Percentiles rank a stretch among this genome's conserved stretches.
Evolutionary conservation across 768 basidiomycete species (phyloP).

Genomic region (Suillus paluster): DNA sequence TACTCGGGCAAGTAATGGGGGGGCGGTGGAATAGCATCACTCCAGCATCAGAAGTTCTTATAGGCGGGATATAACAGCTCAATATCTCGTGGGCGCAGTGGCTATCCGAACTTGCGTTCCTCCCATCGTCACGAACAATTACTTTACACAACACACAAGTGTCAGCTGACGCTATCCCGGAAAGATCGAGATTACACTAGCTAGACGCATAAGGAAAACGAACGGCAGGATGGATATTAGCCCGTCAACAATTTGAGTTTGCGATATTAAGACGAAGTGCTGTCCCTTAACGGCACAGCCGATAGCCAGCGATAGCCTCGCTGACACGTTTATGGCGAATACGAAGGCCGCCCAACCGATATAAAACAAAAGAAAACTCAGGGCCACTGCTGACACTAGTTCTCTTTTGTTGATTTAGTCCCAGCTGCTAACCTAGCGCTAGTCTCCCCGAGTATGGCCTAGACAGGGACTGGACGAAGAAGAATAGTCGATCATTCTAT

Average conservation of each 20-base stretch:
- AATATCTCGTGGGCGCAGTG: slow-evolving; percentile 8
- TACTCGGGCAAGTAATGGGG: background rate
- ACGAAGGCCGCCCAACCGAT: slow-evolving; percentile 8
- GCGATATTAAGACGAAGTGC: slow-evolving; percentile 21
- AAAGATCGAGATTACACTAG: slow-evolving; percentile 29
- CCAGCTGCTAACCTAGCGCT: background rate
- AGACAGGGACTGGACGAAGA: background rate
- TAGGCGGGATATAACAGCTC: slow-evolving; percentile 2
- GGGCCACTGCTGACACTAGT: slow-evolving; percentile 25
- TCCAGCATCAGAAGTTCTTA: slow-evolving; percentile 3
- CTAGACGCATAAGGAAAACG: slow-evolving; percentile 28
- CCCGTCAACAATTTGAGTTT: slow-evolving; percentile 25
- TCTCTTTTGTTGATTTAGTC: slow-evolving; percentile 17
- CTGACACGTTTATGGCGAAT: slow-evolving; percentile 15
- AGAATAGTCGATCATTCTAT: background rate
- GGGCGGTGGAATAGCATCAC: background rate
- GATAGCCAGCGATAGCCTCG: slow-evolving; percentile 29
- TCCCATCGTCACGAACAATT: slow-evolving; percentile 26
- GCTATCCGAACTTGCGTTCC: slow-evolving; percentile 16
- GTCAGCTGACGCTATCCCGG: slow-evolving; percentile 22
- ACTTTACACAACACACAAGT: slow-evolving; percentile 17
- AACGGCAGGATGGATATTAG: slow-evolving; percentile 16
- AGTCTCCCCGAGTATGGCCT: background rate
- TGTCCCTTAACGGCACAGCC: slow-evolving; percentile 32
- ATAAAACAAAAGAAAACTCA: slow-evolving; percentile 26